phyloP scores from a whole-genome alignment of 768 basidiomycete genomes.

The Termitomyces sp. region DNA sequence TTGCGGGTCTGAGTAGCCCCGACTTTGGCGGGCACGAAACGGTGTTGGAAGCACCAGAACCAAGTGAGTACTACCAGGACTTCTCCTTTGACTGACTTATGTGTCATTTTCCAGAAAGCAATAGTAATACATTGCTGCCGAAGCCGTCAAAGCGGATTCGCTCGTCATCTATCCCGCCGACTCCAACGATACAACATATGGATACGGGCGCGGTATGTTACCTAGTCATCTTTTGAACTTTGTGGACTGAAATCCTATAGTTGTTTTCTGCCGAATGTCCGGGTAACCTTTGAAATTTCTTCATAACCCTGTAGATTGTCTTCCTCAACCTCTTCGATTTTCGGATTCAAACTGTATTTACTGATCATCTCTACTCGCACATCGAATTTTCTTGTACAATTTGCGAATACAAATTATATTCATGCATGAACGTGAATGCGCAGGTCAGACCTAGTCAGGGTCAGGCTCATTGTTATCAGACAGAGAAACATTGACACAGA shows the following conservation, averaged over 20 bases:
- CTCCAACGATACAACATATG: constrained; percentile 21
- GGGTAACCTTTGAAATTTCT: constrained; percentile 24
- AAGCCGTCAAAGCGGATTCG: constrained; percentile 23
- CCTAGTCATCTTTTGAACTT: background rate
- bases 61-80: background rate
- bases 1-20: background rate
- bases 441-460: too few species aligned
- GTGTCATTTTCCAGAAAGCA: background rate
- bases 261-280: constrained; percentile 40
- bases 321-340: too few species aligned
- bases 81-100: background rate
- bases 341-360: too few species aligned
- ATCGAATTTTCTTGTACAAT: too few species aligned
- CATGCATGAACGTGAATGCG: too few species aligned
- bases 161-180: constrained; percentile 30
- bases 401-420: too few species aligned
- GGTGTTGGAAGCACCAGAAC: background rate
- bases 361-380: too few species aligned
- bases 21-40: background rate
- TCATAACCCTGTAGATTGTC: background rate
- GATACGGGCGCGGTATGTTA: constrained; percentile 12
- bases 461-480: too few species aligned
- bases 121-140: background rate
- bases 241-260: constrained; percentile 14
- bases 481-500: too few species aligned